Percentiles rank a stretch among this genome's conserved stretches.
Conservation (phyloP, 345 rosid species). For the Hibiscus tridactylites region DNA sequence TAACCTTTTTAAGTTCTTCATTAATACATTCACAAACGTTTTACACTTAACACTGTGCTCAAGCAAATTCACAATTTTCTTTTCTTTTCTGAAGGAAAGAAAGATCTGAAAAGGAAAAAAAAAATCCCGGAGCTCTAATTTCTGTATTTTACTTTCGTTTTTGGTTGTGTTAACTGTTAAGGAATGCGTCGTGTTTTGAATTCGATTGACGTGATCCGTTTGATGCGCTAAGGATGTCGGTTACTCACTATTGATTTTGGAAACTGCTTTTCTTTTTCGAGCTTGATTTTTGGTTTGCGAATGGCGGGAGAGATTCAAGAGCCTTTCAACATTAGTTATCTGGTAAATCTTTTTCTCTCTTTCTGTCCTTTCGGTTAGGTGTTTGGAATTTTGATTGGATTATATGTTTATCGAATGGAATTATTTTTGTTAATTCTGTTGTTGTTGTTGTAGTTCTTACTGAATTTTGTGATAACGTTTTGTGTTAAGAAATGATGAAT, state of each 20-base stretch:
- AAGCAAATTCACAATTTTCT: background rate
- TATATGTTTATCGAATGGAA: background rate
- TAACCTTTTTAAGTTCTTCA: conserved; percentile 6
- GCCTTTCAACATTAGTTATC: conserved; percentile 46
- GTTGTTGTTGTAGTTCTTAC: background rate
- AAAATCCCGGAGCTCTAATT: background rate
- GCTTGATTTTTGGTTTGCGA: conserved; percentile 12
- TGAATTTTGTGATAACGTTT: background rate
- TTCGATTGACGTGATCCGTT: background rate
- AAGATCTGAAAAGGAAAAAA: background rate
- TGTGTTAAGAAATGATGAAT: background rate
- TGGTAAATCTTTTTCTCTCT: conserved; percentile 27
- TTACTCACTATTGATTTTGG: background rate
- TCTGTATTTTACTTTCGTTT: too few species aligned
- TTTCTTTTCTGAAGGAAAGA: background rate
- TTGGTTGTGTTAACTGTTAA: too few species aligned
- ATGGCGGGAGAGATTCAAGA: conserved; percentile 74
- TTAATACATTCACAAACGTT: conserved; percentile 2
- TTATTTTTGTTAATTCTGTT: background rate
- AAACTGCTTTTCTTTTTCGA: background rate
- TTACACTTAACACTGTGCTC: background rate
- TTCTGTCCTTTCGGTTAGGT: background rate
- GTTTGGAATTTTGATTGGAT: background rate
- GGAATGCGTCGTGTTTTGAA: background rate
- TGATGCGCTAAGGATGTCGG: background rate